phyloP scores from a whole-genome alignment of 1,139 yeast species.

The Hyphopichia burtonii region DNA sequence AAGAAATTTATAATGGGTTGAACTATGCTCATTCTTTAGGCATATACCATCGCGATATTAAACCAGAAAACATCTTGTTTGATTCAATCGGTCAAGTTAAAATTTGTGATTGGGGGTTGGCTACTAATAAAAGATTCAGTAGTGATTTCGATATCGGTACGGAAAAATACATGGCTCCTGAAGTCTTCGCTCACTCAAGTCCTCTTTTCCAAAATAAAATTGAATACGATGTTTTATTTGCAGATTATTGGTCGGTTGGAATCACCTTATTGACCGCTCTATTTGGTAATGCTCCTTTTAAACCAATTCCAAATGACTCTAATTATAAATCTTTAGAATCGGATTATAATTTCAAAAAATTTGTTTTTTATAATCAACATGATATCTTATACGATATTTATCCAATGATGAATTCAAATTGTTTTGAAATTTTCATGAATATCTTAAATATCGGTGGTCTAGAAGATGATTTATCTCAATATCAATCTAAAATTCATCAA shows the following conservation, averaged over 20 bases:
- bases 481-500: constrained; percentile 22
- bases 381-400: constrained; percentile 41
- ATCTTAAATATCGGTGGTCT: constrained; percentile 32
- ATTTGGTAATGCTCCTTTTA: constrained; percentile 49
- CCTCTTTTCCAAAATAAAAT: neutral
- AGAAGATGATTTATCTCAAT: constrained; percentile 31
- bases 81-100: constrained; percentile 40
- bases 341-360: constrained; percentile 40
- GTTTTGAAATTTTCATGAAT: constrained; percentile 34
- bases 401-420: constrained; percentile 39
- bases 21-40: constrained; percentile 41
- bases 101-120: constrained; percentile 59
- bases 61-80: constrained; percentile 54
- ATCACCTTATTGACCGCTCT: constrained; percentile 45
- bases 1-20: constrained; percentile 41
- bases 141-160: constrained; percentile 54
- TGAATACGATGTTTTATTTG: constrained; percentile 33
- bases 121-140: constrained; percentile 36
- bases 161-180: constrained; percentile 61
- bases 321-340: constrained; percentile 16
- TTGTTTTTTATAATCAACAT: constrained; percentile 32
- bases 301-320: constrained; percentile 14
- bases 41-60: constrained; percentile 53
- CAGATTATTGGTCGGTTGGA: constrained; percentile 46
- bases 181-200: constrained; percentile 26